Evolutionary conservation across 805 yeast species (phyloP), one percentile per base, ranked within the genome.

Genomic region (Torulaspora microellipsoides): DNA sequence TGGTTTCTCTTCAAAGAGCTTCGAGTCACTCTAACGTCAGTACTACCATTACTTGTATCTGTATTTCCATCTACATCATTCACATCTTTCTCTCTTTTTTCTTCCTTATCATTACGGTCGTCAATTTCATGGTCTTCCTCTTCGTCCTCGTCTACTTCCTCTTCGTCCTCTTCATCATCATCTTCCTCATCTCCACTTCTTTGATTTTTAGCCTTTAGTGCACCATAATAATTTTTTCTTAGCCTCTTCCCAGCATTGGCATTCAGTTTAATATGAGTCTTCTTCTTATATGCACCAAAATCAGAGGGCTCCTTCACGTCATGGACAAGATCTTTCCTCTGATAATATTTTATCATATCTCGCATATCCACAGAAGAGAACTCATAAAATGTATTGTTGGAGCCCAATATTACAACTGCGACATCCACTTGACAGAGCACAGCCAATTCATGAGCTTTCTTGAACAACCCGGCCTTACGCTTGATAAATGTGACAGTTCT

Each of bases 371-470:
- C 81, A 3, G 95, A 81, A 8, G 89, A 77, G 60, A 81, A 91
- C 67, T 91, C 96, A 60, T 85, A 89, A 17, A 89, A 76, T 56
- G 84, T 85, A 57, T 87, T 81, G 63, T 82, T 89, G 55, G 80
- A 79, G 14, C 95, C 95, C 30, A 89, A 71, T 20, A 91, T 88
- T 12, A 91, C 80, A 27, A 91, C 91, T 1, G 98, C 95, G 27
- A 93, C 73, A 59, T 91, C 98, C 5, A 89, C 95, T 50, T 88
- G 90, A 65, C 98, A 91, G 31, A 91, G 72, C 9, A 91, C 91
- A 0, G 96, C 81, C 43, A 93, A 50, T 49, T 72, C 77, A 43
- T 71, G 75, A 6, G 76, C 76, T 48, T 72, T 72, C 59, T 85
- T 85, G 67, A 93, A 90, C 27, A 91, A 71, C 2, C 99, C 99